Conservation (phyloP, 495 filamentous ascomycete species). For the Penicillium robsamsonii region DNA sequence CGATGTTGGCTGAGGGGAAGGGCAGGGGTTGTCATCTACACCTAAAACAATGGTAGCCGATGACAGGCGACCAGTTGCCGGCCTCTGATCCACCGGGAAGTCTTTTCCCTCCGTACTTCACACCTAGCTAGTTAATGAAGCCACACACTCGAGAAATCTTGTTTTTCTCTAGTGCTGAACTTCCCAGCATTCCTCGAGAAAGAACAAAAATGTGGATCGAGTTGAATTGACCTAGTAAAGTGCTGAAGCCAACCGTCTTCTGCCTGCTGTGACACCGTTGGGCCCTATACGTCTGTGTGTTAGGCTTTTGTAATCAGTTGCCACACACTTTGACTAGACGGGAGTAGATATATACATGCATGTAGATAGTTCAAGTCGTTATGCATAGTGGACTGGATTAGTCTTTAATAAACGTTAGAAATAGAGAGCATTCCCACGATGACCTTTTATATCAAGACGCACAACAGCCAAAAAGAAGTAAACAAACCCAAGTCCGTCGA, state of each 20-base stretch:
- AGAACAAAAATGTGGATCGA: not conserved
- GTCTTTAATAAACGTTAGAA: not conserved
- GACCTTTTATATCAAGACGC: not conserved
- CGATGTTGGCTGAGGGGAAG: not conserved
- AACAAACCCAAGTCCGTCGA: not conserved
- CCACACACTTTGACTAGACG: not conserved
- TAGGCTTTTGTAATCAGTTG: not conserved
- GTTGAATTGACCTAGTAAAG: not conserved
- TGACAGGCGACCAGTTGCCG: not conserved
- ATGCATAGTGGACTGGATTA: not conserved
- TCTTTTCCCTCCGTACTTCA: not conserved
- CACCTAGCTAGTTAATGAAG: not conserved
- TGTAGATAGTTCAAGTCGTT: not conserved
- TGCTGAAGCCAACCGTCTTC: not conserved
- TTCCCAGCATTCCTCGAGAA: not conserved
- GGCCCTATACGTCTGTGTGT: not conserved
- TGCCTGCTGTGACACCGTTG: not conserved
- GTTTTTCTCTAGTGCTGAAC: not conserved
- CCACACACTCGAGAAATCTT: not conserved
- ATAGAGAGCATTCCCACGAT: not conserved
- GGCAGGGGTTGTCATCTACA: not conserved
- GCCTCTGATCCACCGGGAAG: not conserved
- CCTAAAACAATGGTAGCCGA: not conserved
- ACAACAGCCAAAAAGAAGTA: not conserved
- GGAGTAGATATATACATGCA: not conserved